Conservation (phyloP, 163 green algal genomes). For the Trebouxia gelatinosa region DNA sequence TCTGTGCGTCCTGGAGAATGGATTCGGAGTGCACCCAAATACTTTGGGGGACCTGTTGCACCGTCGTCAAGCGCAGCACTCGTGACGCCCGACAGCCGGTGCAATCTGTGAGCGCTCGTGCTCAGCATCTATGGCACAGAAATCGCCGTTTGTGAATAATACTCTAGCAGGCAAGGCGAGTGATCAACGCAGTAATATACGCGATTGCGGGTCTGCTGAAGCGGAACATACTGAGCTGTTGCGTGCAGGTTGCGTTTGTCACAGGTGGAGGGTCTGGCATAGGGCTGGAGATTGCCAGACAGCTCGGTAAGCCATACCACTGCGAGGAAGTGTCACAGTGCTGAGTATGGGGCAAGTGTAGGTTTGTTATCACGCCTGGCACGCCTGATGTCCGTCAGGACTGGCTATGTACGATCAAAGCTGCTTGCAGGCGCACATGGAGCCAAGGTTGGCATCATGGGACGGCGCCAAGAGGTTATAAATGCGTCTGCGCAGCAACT, state of each 20-base stretch:
- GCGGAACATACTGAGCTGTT: too few relatives aligned
- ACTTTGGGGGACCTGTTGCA: too few relatives aligned
- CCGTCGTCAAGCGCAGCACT: too few relatives aligned
- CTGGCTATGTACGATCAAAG: background rate
- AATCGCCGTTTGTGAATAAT: constrained; percentile 53
- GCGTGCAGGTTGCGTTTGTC: constrained; percentile 74
- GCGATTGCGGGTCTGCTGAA: too few relatives aligned
- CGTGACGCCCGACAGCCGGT: too few relatives aligned
- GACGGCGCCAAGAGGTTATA: constrained; percentile 78
- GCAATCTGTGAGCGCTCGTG: too few relatives aligned
- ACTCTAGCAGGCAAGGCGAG: constrained; percentile 49
- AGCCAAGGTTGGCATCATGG: constrained; percentile 79
- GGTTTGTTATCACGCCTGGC: background rate
- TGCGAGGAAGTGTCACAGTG: background rate
- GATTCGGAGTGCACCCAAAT: too few relatives aligned
- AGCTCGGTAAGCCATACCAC: constrained; percentile 73
- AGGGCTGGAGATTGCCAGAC: constrained; percentile 85
- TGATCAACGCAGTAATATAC: background rate
- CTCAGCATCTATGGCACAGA: too few relatives aligned
- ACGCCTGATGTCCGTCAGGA: background rate
- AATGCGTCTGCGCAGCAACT: constrained; percentile 60
- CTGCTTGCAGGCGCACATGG: constrained; percentile 83
- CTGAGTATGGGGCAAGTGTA: background rate
- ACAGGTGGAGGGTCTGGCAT: constrained; percentile 92
- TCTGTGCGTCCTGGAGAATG: too few relatives aligned